phyloP scores from a whole-genome alignment of 2,329 filamentous ascomycete species.

The Herpotrichia juniperi region DNA sequence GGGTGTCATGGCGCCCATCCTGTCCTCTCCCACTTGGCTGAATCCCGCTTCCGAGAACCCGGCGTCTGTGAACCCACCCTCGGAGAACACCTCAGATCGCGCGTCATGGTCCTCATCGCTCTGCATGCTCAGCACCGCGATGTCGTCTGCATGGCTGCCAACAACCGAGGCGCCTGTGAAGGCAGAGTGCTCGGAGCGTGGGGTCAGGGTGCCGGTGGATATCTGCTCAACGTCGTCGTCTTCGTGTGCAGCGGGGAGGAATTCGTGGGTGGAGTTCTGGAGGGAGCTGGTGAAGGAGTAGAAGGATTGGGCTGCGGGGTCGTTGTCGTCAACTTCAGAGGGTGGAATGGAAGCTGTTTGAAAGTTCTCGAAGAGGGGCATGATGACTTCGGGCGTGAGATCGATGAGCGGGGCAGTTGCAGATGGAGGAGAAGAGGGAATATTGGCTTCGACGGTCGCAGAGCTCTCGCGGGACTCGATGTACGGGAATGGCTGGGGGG shows the following conservation, averaged over 20 bases:
- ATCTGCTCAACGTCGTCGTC: constrained; percentile 31
- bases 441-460: constrained; percentile 32
- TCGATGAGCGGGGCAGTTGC: constrained; percentile 36
- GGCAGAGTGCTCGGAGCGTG: constrained; percentile 42
- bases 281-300: constrained; percentile 42
- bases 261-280: constrained; percentile 12
- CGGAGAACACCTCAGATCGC: constrained; percentile 42
- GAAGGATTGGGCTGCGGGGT: constrained; percentile 41
- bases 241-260: constrained; percentile 13
- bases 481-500: constrained; percentile 34
- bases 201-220: constrained; percentile 46
- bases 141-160: constrained; percentile 38
- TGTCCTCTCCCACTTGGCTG: constrained; percentile 31
- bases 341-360: constrained; percentile 27
- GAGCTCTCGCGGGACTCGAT: constrained; percentile 37
- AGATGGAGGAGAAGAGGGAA: constrained; percentile 10
- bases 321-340: constrained; percentile 17
- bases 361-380: constrained; percentile 18
- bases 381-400: constrained; percentile 35
- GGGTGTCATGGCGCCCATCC: constrained; percentile 44
- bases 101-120: constrained; percentile 42
- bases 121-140: constrained; percentile 42
- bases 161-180: constrained; percentile 36
- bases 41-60: constrained; percentile 43
- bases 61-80: constrained; percentile 44